Evolutionary conservation across 139 green algal species (phyloP).

Genomic region (Edaphochlamys debaryana): DNA sequence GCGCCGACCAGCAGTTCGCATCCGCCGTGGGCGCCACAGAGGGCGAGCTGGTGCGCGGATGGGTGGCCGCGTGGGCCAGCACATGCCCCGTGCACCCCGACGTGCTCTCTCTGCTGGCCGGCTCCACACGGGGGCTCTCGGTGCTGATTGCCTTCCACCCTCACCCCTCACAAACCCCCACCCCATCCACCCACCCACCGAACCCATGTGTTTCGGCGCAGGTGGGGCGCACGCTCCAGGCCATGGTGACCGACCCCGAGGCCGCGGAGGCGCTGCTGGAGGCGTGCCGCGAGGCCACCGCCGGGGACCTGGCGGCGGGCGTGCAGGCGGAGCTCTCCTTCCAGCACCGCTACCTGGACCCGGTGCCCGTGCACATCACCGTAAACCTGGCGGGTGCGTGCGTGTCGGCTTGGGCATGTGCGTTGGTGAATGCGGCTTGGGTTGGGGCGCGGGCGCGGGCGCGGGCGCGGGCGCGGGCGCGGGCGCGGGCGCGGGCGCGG

Average conservation of each 20-base stretch:
- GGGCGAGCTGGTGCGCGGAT: neutral
- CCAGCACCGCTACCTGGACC: constrained; percentile 18
- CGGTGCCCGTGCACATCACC: constrained; percentile 1
- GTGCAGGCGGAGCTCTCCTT: neutral
- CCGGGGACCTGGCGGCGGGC: neutral
- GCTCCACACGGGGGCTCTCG: too few species aligned
- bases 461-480: too few species aligned
- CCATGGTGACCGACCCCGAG: neutral
- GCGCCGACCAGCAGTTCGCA: constrained; percentile 32
- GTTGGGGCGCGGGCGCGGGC: too few species aligned
- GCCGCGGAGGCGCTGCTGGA: neutral
- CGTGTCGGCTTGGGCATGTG: too few species aligned
- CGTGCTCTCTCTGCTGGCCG: too few species aligned
- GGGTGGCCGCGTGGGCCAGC: neutral
- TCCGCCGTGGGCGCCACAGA: neutral
- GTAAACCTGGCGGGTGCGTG: constrained; percentile 14
- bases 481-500: too few species aligned
- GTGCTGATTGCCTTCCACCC: neutral
- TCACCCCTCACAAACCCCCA: too few species aligned
- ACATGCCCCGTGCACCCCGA: neutral
- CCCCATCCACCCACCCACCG: too few species aligned
- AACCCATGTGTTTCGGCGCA: neutral
- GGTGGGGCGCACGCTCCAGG: neutral
- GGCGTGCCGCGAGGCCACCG: neutral
- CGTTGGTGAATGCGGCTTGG: too few species aligned